Evolutionary conservation across 768 basidiomycete genomes (phyloP).

Genomic region (Cystobasidiopsis lactophilus): DNA sequence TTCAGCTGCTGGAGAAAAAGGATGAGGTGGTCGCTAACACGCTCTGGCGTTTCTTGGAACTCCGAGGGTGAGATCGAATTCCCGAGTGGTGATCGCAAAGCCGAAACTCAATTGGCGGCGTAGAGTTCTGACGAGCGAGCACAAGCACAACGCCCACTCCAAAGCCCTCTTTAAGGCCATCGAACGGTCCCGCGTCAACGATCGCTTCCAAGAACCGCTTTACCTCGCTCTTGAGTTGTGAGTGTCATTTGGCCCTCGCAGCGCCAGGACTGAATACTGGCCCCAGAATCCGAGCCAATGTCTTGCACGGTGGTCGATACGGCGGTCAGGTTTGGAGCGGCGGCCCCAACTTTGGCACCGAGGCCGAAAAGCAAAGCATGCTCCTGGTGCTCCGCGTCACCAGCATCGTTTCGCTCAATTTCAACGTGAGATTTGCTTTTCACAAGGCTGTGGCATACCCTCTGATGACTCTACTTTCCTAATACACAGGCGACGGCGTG

Average conservation of each 20-base stretch:
- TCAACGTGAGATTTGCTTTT: slow-evolving; percentile 36
- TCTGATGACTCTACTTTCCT: neutral
- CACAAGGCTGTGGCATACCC: slow-evolving; percentile 29
- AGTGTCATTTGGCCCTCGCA: no score
- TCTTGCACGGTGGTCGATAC: slow-evolving; percentile 48
- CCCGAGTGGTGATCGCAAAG: neutral
- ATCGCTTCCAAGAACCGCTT: slow-evolving; percentile 94
- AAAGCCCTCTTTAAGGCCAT: slow-evolving; percentile 74
- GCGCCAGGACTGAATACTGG: no score
- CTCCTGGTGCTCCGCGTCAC: slow-evolving; percentile 87
- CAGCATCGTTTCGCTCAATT: slow-evolving; percentile 81
- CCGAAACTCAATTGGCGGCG: slow-evolving; percentile 2
- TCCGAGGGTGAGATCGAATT: slow-evolving; percentile 51
- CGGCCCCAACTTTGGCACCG: slow-evolving; percentile 67
- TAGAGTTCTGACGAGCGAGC: slow-evolving; percentile 72
- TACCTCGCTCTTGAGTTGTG: slow-evolving; percentile 82
- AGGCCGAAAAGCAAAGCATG: slow-evolving; percentile 51
- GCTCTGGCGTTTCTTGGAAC: slow-evolving; percentile 90
- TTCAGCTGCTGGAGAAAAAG: slow-evolving; percentile 64
- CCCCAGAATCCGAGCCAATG: slow-evolving; percentile 23
- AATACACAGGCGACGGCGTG: slow-evolving; percentile 51
- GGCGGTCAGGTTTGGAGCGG: slow-evolving; percentile 71
- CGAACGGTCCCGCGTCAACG: slow-evolving; percentile 51
- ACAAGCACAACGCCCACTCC: slow-evolving; percentile 70
- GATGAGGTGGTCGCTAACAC: slow-evolving; percentile 97